Evolutionary conservation across 1,284 basidiomycete species (phyloP).

Genomic region (Apiotrichum laibachii): DNA sequence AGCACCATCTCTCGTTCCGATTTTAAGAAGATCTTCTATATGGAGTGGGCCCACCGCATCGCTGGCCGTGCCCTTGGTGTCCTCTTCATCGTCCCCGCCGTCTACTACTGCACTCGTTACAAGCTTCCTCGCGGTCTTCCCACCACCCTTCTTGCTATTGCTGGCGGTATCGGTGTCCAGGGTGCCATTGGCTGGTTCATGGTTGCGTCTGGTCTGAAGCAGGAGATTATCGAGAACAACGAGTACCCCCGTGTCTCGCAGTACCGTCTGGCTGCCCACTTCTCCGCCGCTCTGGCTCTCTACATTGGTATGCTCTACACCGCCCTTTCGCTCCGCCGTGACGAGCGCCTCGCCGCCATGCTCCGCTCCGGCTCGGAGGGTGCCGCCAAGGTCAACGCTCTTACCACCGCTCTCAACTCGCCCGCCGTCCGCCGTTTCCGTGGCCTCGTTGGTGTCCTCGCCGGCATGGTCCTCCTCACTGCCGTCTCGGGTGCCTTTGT

Average conservation of each 20-base stretch:
- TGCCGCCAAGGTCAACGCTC: conserved; percentile 26
- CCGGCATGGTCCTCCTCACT: conserved; percentile 79
- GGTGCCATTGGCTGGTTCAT: conserved; percentile 98
- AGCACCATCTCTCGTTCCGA: conserved; percentile 79
- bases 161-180: conserved; percentile 76
- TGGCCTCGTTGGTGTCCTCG: conserved; percentile 61
- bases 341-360: conserved; percentile 59
- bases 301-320: conserved; percentile 88
- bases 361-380: conserved; percentile 58
- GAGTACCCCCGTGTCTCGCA: conserved; percentile 91
- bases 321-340: conserved; percentile 73
- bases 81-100: conserved; percentile 71
- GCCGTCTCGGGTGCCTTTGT: conserved; percentile 90
- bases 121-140: conserved; percentile 65
- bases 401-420: conserved; percentile 56
- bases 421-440: conserved; percentile 63
- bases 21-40: conserved; percentile 96
- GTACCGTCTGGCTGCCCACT: conserved; percentile 91
- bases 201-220: conserved; percentile 93
- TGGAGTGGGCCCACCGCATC: conserved; percentile 97
- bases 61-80: conserved; percentile 86
- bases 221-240: conserved; percentile 72
- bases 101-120: conserved; percentile 71
- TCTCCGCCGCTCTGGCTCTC: conserved; percentile 83
- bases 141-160: conserved; percentile 66